phyloP scores from a whole-genome alignment of 805 yeast genomes.

The Ogataea wickerhamii region DNA sequence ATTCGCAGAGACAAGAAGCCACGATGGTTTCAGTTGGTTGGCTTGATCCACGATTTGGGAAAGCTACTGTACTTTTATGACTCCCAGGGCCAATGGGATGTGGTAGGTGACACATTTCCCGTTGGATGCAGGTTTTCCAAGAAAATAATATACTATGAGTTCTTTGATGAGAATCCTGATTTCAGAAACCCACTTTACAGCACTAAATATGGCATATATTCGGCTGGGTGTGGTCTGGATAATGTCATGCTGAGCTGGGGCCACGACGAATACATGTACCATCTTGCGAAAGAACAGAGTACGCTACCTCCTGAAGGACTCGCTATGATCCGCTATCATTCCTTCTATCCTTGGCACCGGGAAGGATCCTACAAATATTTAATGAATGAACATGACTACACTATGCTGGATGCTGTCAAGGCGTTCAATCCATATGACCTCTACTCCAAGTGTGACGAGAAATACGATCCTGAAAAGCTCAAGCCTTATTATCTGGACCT shows the following conservation, averaged over 20 bases:
- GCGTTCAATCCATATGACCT: constrained; percentile 67
- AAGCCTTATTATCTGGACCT: constrained; percentile 58
- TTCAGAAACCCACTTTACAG: constrained; percentile 58
- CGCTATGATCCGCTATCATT: constrained; percentile 73
- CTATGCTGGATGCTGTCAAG: constrained; percentile 60
- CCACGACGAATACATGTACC: constrained; percentile 76
- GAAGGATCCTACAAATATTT: constrained; percentile 62
- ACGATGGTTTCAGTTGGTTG: constrained; percentile 73
- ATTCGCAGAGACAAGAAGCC: constrained; percentile 65
- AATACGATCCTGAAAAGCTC: constrained; percentile 45
- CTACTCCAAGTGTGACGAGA: constrained; percentile 56
- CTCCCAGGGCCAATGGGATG: constrained; percentile 77
- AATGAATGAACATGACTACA: constrained; percentile 59
- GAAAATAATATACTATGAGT: constrained; percentile 57
- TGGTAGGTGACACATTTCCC: constrained; percentile 75
- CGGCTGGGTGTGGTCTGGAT: constrained; percentile 61
- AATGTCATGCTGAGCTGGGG: constrained; percentile 77
- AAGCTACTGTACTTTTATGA: constrained; percentile 66
- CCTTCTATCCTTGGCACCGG: constrained; percentile 75
- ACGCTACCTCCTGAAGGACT: constrained; percentile 61
- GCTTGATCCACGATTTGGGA: constrained; percentile 69
- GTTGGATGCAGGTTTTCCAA: constrained; percentile 66
- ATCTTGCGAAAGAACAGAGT: constrained; percentile 61
- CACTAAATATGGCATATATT: constrained; percentile 63
- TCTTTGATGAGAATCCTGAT: constrained; percentile 60